Evolutionary conservation across 2,329 filamentous ascomycete genomes (phyloP).

Genomic region (Botrytis fabae): DNA sequence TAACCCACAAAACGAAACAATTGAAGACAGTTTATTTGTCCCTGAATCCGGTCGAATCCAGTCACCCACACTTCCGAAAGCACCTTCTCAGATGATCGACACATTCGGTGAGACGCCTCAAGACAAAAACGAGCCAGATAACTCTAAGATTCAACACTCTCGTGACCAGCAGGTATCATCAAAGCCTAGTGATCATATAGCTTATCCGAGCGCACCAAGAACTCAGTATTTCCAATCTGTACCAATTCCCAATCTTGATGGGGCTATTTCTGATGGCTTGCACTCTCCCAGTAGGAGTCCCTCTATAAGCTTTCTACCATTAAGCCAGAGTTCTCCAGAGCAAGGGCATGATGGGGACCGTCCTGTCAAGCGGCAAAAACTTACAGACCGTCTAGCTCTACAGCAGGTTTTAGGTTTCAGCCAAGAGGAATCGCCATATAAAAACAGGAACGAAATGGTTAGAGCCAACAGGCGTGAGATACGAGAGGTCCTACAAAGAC

Average conservation of each 20-base stretch:
- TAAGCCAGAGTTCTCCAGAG: neutral
- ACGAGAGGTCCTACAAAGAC: neutral
- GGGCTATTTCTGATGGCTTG: neutral
- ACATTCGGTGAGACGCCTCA: neutral
- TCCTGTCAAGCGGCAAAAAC: conserved; percentile 14
- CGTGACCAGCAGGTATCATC: neutral
- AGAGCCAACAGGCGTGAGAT: conserved; percentile 14
- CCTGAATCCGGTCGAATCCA: neutral
- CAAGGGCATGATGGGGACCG: neutral
- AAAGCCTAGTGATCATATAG: neutral
- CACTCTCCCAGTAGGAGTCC: neutral
- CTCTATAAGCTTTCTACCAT: neutral
- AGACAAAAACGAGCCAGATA: neutral
- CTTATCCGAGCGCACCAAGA: neutral
- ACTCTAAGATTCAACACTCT: neutral
- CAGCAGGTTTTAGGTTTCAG: conserved; percentile 12
- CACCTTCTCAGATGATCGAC: neutral
- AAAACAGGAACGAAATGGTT: conserved; percentile 19
- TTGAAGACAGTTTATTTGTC: neutral
- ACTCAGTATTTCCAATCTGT: neutral
- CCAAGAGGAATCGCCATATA: conserved; percentile 12
- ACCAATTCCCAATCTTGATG: conserved; percentile 5
- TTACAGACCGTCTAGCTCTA: neutral
- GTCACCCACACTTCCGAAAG: neutral
- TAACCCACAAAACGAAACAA: conserved; percentile 10